Evolutionary conservation across 441 rosid genomes (phyloP).

Genomic region (Biscutella laevigata): DNA sequence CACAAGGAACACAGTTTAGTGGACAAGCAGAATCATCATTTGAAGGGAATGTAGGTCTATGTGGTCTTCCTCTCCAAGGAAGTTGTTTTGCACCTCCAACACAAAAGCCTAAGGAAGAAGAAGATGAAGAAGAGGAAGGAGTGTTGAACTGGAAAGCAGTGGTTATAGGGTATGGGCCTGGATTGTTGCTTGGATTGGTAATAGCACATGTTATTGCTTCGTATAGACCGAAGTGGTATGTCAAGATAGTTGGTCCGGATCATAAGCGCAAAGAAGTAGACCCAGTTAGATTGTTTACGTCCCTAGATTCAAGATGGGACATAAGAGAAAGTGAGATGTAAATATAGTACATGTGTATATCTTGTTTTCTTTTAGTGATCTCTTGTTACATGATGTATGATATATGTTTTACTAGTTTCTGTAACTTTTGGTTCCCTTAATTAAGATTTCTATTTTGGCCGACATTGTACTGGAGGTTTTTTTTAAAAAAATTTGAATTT

Average conservation of each 20-base stretch:
- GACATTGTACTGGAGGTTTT: not conserved
- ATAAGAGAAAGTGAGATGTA: constrained; percentile 1
- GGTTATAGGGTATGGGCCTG: constrained; percentile 2
- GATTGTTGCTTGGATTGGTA: constrained; percentile 1
- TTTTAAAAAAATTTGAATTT: too few species aligned
- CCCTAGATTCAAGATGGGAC: constrained; percentile 18
- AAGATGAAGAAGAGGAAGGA: constrained; percentile 6
- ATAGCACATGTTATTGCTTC: not conserved
- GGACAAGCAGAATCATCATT: constrained; percentile 29
- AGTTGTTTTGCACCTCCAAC: not conserved
- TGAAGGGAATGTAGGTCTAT: constrained; percentile 22
- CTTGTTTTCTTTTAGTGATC: too few species aligned
- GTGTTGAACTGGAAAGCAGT: constrained; percentile 15
- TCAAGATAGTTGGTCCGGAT: too few species aligned
- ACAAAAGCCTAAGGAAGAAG: not conserved
- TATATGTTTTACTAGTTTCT: not conserved
- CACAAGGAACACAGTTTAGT: constrained; percentile 21
- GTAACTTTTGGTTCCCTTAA: not conserved
- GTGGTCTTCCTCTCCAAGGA: constrained; percentile 33
- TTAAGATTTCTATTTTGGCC: not conserved
- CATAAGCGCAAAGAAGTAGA: not conserved
- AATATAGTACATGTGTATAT: not conserved
- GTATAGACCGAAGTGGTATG: too few species aligned
- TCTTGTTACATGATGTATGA: not conserved
- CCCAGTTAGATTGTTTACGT: not conserved